Percentiles rank a stretch among this genome's conserved stretches.
Evolutionary conservation across 31 red algal species (phyloP).

Genomic region (Endocladia muricata): DNA sequence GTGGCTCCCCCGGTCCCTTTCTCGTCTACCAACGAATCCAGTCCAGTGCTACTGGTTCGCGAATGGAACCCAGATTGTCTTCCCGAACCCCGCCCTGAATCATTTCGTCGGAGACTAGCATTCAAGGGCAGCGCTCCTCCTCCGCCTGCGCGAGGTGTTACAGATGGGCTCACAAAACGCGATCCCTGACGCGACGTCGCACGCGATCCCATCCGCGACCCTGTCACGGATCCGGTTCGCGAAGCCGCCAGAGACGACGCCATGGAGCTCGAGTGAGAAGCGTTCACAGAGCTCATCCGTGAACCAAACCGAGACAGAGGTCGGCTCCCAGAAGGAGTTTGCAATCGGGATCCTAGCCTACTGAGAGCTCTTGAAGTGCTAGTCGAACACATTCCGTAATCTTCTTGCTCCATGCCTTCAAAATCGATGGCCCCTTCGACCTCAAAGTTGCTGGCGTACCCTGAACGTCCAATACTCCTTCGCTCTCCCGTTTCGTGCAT

Average conservation of each 20-base stretch:
- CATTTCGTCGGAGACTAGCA: not conserved
- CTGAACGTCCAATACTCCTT: not conserved
- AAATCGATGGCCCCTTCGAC: constrained; percentile 44
- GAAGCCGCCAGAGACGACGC: constrained; percentile 11
- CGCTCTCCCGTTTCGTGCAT: too few species aligned
- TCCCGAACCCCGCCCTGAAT: constrained; percentile 9
- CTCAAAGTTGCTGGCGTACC: constrained; percentile 29
- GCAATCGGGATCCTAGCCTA: constrained; percentile 29
- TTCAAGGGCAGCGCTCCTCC: not conserved
- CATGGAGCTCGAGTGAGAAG: constrained; percentile 8
- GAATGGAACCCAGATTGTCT: constrained; percentile 5
- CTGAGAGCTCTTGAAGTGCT: constrained; percentile 25
- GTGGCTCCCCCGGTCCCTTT: not conserved
- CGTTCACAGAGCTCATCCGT: too few species aligned
- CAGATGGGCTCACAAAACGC: constrained; percentile 5
- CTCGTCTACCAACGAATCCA: not conserved
- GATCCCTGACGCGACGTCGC: too few species aligned
- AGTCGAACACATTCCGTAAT: constrained; percentile 5
- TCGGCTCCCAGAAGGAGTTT: constrained; percentile 36
- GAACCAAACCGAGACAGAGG: too few species aligned
- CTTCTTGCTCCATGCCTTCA: constrained; percentile 25
- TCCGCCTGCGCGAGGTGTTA: not conserved
- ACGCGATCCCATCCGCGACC: constrained; percentile 17
- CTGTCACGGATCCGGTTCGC: constrained; percentile 32
- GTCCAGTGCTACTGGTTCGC: not conserved